Percentiles rank a stretch among this genome's conserved stretches.
Conservation (phyloP, 2,329 filamentous ascomycete genomes). For the Penicillium hordei region DNA sequence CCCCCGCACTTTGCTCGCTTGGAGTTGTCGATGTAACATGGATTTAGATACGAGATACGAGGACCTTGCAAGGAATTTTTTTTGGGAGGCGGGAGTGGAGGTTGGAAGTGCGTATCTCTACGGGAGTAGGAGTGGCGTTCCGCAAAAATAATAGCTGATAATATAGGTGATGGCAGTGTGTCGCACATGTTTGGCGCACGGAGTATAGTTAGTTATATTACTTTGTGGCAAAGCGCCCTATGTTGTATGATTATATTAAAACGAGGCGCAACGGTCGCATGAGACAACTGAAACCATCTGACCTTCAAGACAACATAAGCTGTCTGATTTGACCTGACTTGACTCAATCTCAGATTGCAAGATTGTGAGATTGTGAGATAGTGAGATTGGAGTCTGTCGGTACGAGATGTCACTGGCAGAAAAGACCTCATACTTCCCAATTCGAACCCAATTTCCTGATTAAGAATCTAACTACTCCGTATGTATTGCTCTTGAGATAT, state of each 20-base stretch:
- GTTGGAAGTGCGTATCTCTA: background rate
- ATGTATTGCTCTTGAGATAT: background rate
- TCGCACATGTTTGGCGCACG: background rate
- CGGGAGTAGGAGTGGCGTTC: background rate
- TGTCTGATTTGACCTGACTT: background rate
- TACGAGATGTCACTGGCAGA: background rate
- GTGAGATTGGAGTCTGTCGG: background rate
- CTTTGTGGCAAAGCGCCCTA: background rate
- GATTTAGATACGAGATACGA: background rate
- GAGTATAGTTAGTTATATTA: background rate
- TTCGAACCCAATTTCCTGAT: background rate
- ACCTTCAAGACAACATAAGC: background rate
- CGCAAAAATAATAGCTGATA: background rate
- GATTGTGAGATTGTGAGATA: background rate
- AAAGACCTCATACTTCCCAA: background rate
- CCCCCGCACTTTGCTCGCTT: slow-evolving; percentile 16
- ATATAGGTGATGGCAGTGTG: background rate
- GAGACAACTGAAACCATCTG: background rate
- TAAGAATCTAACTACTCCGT: background rate
- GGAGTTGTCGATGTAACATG: slow-evolving; percentile 1
- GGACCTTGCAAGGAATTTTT: background rate
- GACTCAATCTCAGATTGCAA: background rate
- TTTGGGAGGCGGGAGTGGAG: no score
- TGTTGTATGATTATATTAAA: background rate
- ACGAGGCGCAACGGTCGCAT: background rate